Evolutionary conservation across 2,329 filamentous ascomycete species (phyloP).

Genomic region (Fusarium paranaense): DNA sequence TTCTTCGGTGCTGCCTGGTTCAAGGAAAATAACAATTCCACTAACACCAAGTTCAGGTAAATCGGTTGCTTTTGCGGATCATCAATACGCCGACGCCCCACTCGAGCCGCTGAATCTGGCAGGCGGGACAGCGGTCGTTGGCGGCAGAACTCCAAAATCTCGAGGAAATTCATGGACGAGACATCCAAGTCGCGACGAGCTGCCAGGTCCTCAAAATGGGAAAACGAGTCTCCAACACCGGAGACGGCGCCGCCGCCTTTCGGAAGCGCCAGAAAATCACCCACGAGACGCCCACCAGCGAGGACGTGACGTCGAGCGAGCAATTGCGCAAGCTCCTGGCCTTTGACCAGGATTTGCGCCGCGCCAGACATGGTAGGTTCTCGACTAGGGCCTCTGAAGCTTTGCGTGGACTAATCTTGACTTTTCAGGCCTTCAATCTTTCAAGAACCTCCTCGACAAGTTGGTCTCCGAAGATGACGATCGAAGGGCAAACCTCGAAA

Average conservation of each 20-base stretch:
- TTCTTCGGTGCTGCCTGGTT: neutral
- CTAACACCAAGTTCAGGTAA: neutral
- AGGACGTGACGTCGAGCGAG: conserved; percentile 71
- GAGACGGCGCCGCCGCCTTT: conserved; percentile 55
- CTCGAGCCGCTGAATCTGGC: conserved; percentile 29
- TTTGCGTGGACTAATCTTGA: neutral
- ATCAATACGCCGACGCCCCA: conserved; percentile 26
- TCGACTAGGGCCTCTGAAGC: neutral
- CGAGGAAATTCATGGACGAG: conserved; percentile 38
- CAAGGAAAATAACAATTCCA: neutral
- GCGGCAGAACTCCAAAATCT: conserved; percentile 54
- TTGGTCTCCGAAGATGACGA: conserved; percentile 64
- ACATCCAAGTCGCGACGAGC: conserved; percentile 34
- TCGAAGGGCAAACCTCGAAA: conserved; percentile 58
- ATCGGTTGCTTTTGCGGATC: conserved; percentile 7
- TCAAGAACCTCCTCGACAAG: conserved; percentile 78
- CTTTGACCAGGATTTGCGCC: conserved; percentile 77
- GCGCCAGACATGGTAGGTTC: conserved; percentile 72
- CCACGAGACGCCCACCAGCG: conserved; percentile 68
- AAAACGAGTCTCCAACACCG: conserved; percentile 56
- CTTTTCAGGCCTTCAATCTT: conserved; percentile 70
- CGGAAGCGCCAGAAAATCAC: conserved; percentile 68
- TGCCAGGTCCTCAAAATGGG: conserved; percentile 52
- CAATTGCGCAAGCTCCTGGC: conserved; percentile 76
- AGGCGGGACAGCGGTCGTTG: conserved; percentile 46